A percentile compares a stretch with the other conserved stretches of the same genome.
These are phyloP conservation scores for Chaetomium cochliodes DNA, from an alignment of 495 filamentous ascomycete genomes.

Conservation along the genomic window DNA sequence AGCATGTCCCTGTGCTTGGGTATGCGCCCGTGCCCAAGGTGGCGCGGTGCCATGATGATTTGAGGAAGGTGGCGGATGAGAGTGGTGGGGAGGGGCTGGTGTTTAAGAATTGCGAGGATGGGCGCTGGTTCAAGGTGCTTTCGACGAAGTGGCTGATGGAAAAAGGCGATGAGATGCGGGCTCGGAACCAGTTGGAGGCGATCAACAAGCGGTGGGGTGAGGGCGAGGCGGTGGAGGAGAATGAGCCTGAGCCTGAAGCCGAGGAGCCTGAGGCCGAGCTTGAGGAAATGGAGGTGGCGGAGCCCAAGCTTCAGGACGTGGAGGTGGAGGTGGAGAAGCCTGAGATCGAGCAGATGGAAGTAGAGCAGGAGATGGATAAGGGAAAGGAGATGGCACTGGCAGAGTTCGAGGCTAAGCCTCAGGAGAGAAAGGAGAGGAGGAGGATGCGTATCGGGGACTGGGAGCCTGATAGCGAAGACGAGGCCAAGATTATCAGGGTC, in stretches of 20 bases:
- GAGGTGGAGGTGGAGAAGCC: no score
- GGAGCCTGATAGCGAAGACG: neutral
- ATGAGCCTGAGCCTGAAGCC: no score
- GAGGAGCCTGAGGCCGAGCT: no score
- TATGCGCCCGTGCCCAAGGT: constrained; percentile 25
- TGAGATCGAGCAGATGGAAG: no score
- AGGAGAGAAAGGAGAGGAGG: no score
- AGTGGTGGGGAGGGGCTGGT: constrained; percentile 31
- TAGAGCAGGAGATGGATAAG: no score
- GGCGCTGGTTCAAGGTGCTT: constrained; percentile 36
- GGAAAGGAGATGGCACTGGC: no score
- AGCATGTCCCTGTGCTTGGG: constrained; percentile 32
- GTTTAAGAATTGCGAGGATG: constrained; percentile 33
- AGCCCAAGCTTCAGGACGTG: no score
- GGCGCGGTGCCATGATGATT: constrained; percentile 24
- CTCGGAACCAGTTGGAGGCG: no score
- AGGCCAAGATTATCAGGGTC: neutral
- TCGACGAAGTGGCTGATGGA: constrained; percentile 23
- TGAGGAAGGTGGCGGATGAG: constrained; percentile 26
- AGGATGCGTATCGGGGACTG: neutral
- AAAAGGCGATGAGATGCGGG: constrained; percentile 19
- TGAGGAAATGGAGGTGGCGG: no score
- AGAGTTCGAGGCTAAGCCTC: no score
- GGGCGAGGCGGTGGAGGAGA: neutral
- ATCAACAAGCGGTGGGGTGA: neutral